Conservation (phyloP, 768 basidiomycete genomes). For the Strobilomyces confusus region DNA sequence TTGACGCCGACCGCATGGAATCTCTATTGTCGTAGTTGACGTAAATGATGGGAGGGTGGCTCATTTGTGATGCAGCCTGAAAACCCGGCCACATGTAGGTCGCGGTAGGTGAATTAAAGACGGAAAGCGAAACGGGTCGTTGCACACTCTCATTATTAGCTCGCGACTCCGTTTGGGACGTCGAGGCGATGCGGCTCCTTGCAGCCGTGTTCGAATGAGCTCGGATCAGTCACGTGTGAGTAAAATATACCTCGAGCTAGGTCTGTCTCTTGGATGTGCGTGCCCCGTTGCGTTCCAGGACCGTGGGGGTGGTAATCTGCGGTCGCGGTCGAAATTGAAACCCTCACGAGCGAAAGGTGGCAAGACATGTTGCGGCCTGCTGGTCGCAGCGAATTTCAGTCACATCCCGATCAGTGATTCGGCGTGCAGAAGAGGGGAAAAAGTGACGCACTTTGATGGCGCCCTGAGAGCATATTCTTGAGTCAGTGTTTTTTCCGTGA, state of each 20-base stretch:
- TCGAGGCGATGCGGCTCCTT: conserved; percentile 22
- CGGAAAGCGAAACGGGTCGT: conserved; percentile 36
- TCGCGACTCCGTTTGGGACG: conserved; percentile 19
- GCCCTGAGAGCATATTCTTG: conserved; percentile 22
- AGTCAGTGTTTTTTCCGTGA: conserved; percentile 17
- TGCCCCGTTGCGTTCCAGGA: conserved; percentile 27
- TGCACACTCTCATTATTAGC: conserved; percentile 24
- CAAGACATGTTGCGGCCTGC: conserved; percentile 32
- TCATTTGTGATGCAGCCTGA: conserved; percentile 42
- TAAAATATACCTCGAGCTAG: conserved; percentile 24
- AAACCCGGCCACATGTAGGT: conserved; percentile 48
- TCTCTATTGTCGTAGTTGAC: conserved; percentile 33
- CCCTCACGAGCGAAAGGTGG: conserved; percentile 31
- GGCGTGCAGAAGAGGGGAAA: conserved; percentile 6
- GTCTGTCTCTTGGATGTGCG: conserved; percentile 20
- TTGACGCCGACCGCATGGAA: conserved; percentile 31
- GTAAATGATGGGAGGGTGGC: conserved; percentile 37
- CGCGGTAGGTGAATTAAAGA: conserved; percentile 42
- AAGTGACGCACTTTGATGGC: conserved; percentile 25
- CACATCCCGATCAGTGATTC: conserved; percentile 25
- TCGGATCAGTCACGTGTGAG: conserved; percentile 4
- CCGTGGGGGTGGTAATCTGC: conserved; percentile 30
- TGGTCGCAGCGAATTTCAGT: conserved; percentile 23
- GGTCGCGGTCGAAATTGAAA: conserved; percentile 33
- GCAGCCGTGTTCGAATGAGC: conserved; percentile 19